phyloP scores from a whole-genome alignment of 1,284 basidiomycete species.

The Trichosporon asahii region DNA sequence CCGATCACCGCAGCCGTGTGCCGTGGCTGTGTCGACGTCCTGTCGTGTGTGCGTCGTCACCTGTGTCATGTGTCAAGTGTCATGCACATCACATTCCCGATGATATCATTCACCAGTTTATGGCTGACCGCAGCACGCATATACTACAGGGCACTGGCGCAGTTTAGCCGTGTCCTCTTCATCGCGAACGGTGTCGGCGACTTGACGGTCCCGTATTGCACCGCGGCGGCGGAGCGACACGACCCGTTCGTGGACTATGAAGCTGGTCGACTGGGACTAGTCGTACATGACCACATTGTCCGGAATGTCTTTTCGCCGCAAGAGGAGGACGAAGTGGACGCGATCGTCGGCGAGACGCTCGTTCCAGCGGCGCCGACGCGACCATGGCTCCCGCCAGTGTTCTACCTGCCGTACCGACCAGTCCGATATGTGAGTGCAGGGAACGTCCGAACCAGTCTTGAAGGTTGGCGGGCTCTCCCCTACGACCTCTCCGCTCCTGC shows the following conservation, averaged over 20 bases:
- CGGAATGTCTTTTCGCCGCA: conserved; percentile 19
- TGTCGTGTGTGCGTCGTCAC: background rate
- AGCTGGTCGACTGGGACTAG: conserved; percentile 63
- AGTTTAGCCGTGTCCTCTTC: conserved; percentile 69
- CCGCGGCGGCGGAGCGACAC: conserved; percentile 65
- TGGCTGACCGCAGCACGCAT: conserved; percentile 57
- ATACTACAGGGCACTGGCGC: conserved; percentile 70
- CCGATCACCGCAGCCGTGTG: background rate
- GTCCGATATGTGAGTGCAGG: conserved; percentile 38
- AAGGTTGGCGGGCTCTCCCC: too few species aligned
- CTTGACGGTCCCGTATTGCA: conserved; percentile 75
- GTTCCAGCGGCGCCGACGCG: background rate
- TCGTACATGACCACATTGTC: conserved; percentile 39
- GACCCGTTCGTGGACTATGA: conserved; percentile 66
- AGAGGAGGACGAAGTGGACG: conserved; percentile 32
- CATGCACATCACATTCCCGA: background rate
- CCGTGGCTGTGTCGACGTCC: too few species aligned
- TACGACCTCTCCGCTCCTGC: too few species aligned
- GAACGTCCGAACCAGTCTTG: too few species aligned
- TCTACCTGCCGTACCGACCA: conserved; percentile 32
- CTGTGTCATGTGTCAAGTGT: background rate
- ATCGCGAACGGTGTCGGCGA: conserved; percentile 86
- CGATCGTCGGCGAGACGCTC: conserved; percentile 12
- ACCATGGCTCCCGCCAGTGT: conserved; percentile 32
- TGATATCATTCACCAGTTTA: background rate